These are phyloP conservation scores for Wickerhamomyces subpelliculosus DNA, from an alignment of 805 yeast species.

Conservation along the genomic window DNA sequence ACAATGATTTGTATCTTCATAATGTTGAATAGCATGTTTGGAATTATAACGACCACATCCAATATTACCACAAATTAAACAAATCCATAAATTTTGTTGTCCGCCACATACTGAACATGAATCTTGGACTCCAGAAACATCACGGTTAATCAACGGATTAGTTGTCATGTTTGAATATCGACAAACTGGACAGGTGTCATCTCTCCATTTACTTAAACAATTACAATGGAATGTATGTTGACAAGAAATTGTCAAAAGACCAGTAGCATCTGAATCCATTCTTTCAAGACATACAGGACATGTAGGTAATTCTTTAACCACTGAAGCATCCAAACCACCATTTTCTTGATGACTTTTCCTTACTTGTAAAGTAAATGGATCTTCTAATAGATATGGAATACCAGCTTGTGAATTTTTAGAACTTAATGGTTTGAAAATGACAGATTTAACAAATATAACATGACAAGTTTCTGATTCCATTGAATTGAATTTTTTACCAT, in stretches of 20 bases:
- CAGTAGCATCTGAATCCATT: conserved; percentile 76
- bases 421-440: conserved; percentile 19
- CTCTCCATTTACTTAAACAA: conserved; percentile 83
- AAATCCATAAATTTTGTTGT: conserved; percentile 71
- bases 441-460: conserved; percentile 54
- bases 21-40: conserved; percentile 84
- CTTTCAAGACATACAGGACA: conserved; percentile 91
- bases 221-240: conserved; percentile 91
- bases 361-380: conserved; percentile 53
- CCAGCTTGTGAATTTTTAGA: conserved; percentile 20
- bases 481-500: conserved; percentile 73
- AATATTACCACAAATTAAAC: conserved; percentile 84
- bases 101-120: conserved; percentile 54
- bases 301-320: conserved; percentile 65
- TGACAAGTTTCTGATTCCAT: conserved; percentile 88
- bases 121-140: conserved; percentile 22
- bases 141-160: conserved; percentile 18
- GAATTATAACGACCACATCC: conserved; percentile 87
- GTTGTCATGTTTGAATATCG: conserved; percentile 52
- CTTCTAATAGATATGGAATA: conserved; percentile 64
- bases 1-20: conserved; percentile 70
- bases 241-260: conserved; percentile 81
- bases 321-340: conserved; percentile 16
- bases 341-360: conserved; percentile 7
- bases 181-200: conserved; percentile 88